Evolutionary conservation across 345 rosid species (phyloP), one percentile per base, ranked within the genome.

Genomic region (Cochlearia excelsa): DNA sequence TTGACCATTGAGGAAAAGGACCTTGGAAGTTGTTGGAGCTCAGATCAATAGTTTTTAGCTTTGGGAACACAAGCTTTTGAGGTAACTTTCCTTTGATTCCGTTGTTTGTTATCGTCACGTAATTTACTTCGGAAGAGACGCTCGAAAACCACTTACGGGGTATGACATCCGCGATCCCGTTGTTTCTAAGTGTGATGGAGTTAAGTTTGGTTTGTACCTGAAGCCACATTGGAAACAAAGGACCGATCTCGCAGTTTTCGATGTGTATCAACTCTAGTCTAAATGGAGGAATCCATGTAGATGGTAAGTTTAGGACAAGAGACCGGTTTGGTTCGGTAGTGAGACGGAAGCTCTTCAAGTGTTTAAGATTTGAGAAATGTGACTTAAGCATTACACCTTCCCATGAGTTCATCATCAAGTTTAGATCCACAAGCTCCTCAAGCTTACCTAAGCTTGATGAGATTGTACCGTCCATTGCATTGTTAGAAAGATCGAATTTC

Each of bases 171-270:
- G 72, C 74, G 4, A 84, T 78, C 31, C 81, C 77, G 8, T 65
- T 76, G 65, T 80, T 80, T 47, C 62, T 61, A 33, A 84, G 60
- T 61, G 54, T 54, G 35, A 82, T 73, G 9, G 9, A 66, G 65
- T 51, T 57, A 30, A 82, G 75, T 30, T 75, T 41, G 51, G 69
- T 82, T 59, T 81, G 90, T 69, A 77, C 69, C 54, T 72, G 80
- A 53, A 84, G 80, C 90, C 90, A 84, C 59, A 63, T 56, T 2
- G 90, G 85, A 63, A 84, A 84, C 3, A 35, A 48, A 49, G 87
- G 85, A 67, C 87, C 85, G 23, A 78, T 65, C 38, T 42, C 57
- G 64, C 85, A 82, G 61, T 82, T 81, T 50, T 81, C 80, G 9
- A 84, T 54, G 43, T 78, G 75, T 55, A 82, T 71, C 39, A 48